Evolutionary conservation across 352 stramenopile genomes (phyloP).

Genomic region (Globisporangium middletonii): DNA sequence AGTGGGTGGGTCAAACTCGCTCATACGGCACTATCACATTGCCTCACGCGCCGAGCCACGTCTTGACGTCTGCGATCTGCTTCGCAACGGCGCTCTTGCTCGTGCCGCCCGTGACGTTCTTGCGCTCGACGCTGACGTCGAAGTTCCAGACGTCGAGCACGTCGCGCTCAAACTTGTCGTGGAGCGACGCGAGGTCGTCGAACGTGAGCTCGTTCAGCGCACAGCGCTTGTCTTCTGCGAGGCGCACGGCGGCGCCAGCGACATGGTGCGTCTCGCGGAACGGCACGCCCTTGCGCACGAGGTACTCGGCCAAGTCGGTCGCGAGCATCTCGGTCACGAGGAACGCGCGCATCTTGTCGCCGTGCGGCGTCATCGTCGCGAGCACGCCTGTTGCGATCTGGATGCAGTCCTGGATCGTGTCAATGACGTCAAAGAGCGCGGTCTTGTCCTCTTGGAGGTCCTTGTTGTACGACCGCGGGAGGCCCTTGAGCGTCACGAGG

Average conservation of each 20-base stretch:
- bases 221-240: constrained; percentile 88
- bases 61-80: constrained; percentile 75
- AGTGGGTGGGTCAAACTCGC: not conserved
- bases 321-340: constrained; percentile 99
- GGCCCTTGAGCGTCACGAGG: constrained; percentile 94
- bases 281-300: constrained; percentile 97
- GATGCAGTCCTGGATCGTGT: constrained; percentile 96
- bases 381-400: constrained; percentile 96
- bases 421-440: constrained; percentile 95
- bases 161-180: constrained; percentile 87
- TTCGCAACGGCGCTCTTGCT: constrained; percentile 72
- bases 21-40: not conserved
- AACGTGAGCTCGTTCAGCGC: constrained; percentile 85
- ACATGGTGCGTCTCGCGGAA: constrained; percentile 99
- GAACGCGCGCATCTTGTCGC: constrained; percentile 91
- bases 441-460: constrained; percentile 99
- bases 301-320: constrained; percentile 98
- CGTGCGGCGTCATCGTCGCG: constrained; percentile 93
- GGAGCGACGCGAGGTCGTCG: constrained; percentile 84
- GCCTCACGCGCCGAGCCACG: constrained; percentile 37
- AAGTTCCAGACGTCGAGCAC: constrained; percentile 90
- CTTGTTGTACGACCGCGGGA: constrained; percentile 99
- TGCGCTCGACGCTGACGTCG: constrained; percentile 86
- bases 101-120: constrained; percentile 85
- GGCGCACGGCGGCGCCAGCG: constrained; percentile 88